These are phyloP conservation scores for Abelmoschus esculentus DNA, from an alignment of 345 rosid species.

Conservation along the genomic window DNA sequence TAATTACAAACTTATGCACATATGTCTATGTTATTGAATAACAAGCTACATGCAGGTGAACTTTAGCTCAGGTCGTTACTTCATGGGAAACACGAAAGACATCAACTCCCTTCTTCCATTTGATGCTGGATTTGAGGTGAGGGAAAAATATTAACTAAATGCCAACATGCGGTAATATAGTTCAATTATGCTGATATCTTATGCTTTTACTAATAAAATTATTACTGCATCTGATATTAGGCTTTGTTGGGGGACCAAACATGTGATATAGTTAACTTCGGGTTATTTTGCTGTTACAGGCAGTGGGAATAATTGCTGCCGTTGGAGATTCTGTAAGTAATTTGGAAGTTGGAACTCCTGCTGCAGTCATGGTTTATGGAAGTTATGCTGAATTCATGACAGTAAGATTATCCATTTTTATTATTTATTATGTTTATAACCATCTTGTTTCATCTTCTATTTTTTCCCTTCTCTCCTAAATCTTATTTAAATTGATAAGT, in stretches of 20 bases:
- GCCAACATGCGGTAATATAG: background rate
- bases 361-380: constrained; percentile 87
- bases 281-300: constrained; percentile 35
- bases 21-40: constrained; percentile 3
- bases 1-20: background rate
- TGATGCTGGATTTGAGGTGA: constrained; percentile 96
- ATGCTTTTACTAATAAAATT: background rate
- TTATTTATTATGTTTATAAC: constrained; percentile 2
- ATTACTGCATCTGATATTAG: background rate
- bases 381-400: constrained; percentile 70
- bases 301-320: constrained; percentile 84
- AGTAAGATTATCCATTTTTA: constrained; percentile 26
- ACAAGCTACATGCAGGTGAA: constrained; percentile 51
- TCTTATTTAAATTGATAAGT: background rate
- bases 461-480: background rate
- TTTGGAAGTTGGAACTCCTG: constrained; percentile 83
- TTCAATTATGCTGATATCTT: constrained; percentile 10
- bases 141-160: background rate
- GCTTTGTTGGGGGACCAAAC: background rate
- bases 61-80: constrained; percentile 95
- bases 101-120: constrained; percentile 62
- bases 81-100: constrained; percentile 36
- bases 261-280: background rate
- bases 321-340: constrained; percentile 66
- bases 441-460: constrained; percentile 13